These are phyloP conservation scores for Xerocomus potaroensis DNA, from an alignment of 768 basidiomycete genomes.

Conservation along the genomic window DNA sequence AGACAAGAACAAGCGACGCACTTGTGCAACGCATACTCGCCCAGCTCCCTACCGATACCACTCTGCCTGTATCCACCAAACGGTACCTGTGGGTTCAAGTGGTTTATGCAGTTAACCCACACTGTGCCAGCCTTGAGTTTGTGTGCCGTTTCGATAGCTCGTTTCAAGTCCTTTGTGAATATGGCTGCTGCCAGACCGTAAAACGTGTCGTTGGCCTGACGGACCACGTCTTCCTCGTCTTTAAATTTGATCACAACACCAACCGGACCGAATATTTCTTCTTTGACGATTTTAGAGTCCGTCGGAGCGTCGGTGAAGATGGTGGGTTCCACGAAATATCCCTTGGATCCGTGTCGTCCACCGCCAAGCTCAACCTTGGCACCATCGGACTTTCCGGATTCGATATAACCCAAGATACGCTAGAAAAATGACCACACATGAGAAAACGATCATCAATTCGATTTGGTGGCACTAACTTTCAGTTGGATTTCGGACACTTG, in stretches of 20 bases:
- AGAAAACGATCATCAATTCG: not conserved
- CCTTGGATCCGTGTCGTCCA: constrained; percentile 49
- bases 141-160: constrained; percentile 70
- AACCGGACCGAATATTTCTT: constrained; percentile 82
- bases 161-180: constrained; percentile 74
- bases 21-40: constrained; percentile 66
- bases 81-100: constrained; percentile 43
- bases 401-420: constrained; percentile 77
- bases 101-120: constrained; percentile 49
- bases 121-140: constrained; percentile 76
- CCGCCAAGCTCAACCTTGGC: constrained; percentile 67
- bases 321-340: constrained; percentile 73
- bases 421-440: constrained; percentile 22
- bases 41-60: constrained; percentile 77
- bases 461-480: constrained; percentile 43
- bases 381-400: constrained; percentile 67
- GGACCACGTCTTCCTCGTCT: constrained; percentile 59
- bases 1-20: constrained; percentile 27
- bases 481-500: constrained; percentile 74
- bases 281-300: constrained; percentile 70
- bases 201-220: constrained; percentile 76
- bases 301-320: constrained; percentile 63
- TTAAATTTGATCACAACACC: constrained; percentile 75
- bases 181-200: constrained; percentile 89
- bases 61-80: constrained; percentile 87